Evolutionary conservation across 2,329 filamentous ascomycete genomes (phyloP).

Genomic region (Tolypocladium ovalisporum): DNA sequence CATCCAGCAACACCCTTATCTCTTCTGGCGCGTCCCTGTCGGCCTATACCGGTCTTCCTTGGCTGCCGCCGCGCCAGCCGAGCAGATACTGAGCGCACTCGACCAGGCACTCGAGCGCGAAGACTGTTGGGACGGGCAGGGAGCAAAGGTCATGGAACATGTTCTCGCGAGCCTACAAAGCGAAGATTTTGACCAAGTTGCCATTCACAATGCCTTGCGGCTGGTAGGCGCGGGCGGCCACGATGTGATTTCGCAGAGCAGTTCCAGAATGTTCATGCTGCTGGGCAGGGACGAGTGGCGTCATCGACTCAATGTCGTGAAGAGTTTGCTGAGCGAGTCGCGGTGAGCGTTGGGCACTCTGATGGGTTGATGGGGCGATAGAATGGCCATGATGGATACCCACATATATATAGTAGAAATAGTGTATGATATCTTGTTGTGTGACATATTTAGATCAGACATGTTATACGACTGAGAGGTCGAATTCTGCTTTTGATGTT

Average conservation of each 20-base stretch:
- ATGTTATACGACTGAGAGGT: not conserved
- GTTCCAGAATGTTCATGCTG: slow-evolving; percentile 18
- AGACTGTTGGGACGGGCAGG: slow-evolving; percentile 5
- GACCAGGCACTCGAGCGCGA: slow-evolving; percentile 10
- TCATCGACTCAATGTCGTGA: slow-evolving; percentile 13
- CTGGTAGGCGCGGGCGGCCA: slow-evolving; percentile 19
- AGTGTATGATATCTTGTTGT: too few species aligned
- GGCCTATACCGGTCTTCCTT: slow-evolving; percentile 16
- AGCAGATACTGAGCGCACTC: slow-evolving; percentile 13
- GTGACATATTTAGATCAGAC: too few species aligned
- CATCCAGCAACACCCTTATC: slow-evolving; percentile 20
- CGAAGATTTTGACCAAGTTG: slow-evolving; percentile 6
- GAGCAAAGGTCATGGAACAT: slow-evolving; percentile 7
- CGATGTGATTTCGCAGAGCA: slow-evolving; percentile 16
- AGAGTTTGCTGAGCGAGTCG: slow-evolving; percentile 5
- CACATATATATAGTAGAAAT: not conserved
- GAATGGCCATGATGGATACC: not conserved
- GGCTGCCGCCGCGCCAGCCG: slow-evolving; percentile 7
- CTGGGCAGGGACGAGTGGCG: slow-evolving; percentile 25
- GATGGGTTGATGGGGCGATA: not conserved
- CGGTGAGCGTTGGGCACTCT: not conserved
- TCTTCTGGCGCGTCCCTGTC: slow-evolving; percentile 26
- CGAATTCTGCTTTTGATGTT: not conserved
- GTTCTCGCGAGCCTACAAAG: slow-evolving; percentile 7
- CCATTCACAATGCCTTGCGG: slow-evolving; percentile 18